phyloP scores from a whole-genome alignment of 495 filamentous ascomycete genomes.

The Trichoderma asperelloides region DNA sequence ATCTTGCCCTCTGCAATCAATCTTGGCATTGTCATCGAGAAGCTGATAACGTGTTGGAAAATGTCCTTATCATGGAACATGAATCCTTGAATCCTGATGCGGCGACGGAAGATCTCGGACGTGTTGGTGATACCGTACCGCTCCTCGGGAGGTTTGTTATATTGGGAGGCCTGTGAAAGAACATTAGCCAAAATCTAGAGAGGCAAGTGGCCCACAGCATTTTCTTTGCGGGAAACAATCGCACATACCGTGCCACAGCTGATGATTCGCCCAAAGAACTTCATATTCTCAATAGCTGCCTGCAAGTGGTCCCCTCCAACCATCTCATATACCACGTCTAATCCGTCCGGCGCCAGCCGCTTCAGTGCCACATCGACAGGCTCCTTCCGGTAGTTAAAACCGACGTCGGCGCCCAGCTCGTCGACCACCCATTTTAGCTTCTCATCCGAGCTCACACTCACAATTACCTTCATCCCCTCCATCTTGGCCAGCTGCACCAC shows the following conservation, averaged over 20 bases:
- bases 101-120: too few species aligned
- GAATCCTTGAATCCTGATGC: too few species aligned
- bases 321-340: neutral
- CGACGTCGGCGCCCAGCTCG: neutral
- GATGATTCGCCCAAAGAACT: neutral
- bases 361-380: neutral
- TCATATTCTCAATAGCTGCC: neutral
- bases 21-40: too few species aligned
- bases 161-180: too few species aligned
- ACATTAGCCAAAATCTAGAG: too few species aligned
- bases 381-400: neutral
- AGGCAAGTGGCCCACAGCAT: too few species aligned
- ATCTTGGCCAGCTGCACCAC: neutral
- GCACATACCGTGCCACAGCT: neutral
- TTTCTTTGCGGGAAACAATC: too few species aligned
- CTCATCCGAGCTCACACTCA: neutral
- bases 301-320: neutral
- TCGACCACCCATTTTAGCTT: neutral
- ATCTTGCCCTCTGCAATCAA: too few species aligned
- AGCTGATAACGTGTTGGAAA: too few species aligned
- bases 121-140: too few species aligned
- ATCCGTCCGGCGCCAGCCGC: neutral
- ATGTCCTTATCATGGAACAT: too few species aligned
- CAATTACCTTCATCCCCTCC: neutral
- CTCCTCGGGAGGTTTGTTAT: too few species aligned